Evolutionary conservation across 2,329 filamentous ascomycete genomes (phyloP), one percentile per base, ranked within the genome.

Genomic region (Scorias spongiosa): DNA sequence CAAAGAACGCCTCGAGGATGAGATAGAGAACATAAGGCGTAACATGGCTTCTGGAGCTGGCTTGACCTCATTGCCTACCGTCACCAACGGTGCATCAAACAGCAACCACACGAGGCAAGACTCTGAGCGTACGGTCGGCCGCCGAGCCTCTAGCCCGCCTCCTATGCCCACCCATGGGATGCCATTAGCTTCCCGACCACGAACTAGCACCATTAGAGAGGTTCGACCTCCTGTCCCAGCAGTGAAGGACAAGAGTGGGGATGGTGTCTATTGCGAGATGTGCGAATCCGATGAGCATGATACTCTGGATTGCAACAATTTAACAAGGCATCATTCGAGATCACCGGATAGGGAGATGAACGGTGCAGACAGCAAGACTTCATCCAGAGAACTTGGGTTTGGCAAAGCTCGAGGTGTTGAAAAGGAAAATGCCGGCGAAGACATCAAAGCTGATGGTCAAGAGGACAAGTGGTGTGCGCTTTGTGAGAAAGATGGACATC

Each of bases 401-500:
- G 14, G 44, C 41, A 50, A 51, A 41, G 51, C 53, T 44, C 51
- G 52, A 36, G 44, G 48, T 15, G 26, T 40, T 15, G 40, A 37
- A 52, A 18, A 62, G 62, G 51, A 59, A 55, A 29, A 41, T 38
- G 44, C 36, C n/a, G 42, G 39, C 12, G 55, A 36, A 9, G 32
- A 36, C 12, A 9, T 12, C 12, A 36, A 51, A 12, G 51, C 50
- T 9, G 55, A 58, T 15, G 58, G 58, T 12, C 86, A 96, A 56
- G 76, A 80, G 44, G 76, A 81, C 49, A 95, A 94, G 66, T 98
- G 91, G 91, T 98, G 91, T 64, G 91, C 91, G 12, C 71, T 96
- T 39, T 98, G 91, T 61, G 91, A 98, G 69, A 78, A 85, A 49
- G 91, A 98, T 57, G 91, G 91, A 11, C 91, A 98, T 61, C 84